Base-by-base conservation (phyloP, 2,329 filamentous ascomycete genomes). In the Ophiostoma tasmaniense region DNA sequence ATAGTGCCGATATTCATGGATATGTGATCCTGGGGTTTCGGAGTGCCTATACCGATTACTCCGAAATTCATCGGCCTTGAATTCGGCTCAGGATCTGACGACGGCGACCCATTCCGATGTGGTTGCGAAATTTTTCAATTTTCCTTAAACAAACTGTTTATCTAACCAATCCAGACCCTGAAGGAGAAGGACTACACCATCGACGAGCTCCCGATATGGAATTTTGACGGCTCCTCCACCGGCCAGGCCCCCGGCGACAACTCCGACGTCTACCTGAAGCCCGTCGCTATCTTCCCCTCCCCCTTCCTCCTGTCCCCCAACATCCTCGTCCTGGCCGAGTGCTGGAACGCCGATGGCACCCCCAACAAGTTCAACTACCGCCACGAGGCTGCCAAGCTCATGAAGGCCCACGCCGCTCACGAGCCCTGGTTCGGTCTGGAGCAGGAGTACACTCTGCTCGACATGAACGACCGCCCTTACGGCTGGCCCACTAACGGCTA, bases 291-390 rank as follows among this genome's bases (percentile, higher is more conserved):
- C 81, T 97, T 87, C 87, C 90, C 92, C 75, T 93, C 97, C 73
- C 94, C 94, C 71, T 94, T 97, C 89, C 91, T 72, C 25, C 72
- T 72, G 71, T 28, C 68, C 1, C 71, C 91, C 81, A 97, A 97
- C 86, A 90, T 97, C 80, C 88, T 97, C 75, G 94, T 98, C 76
- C 90, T 98, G 77, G 87, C 89, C 78, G 94, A 97, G 85, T 96
- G 92, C 81, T 97, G 92, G 90, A 93, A 94, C 79, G 84, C 91
- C 73, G 93, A 97, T 81, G 93, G 93, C 78, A 92, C 89, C 72
- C 95, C 95, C 81, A 99, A 98, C 89, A 93, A 96, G 82, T 98
- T 87, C 90, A 99, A 99, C 90, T 91, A 90, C 89, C 92, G 95
- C 75, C 90, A 97, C 79, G 94, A 98, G 77, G 90, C 89, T 77